A percentile compares a stretch with the other conserved stretches of the same genome.
phyloP scores from a whole-genome alignment of 2,329 filamentous ascomycete species.

The Trichoderma brevicompactum region DNA sequence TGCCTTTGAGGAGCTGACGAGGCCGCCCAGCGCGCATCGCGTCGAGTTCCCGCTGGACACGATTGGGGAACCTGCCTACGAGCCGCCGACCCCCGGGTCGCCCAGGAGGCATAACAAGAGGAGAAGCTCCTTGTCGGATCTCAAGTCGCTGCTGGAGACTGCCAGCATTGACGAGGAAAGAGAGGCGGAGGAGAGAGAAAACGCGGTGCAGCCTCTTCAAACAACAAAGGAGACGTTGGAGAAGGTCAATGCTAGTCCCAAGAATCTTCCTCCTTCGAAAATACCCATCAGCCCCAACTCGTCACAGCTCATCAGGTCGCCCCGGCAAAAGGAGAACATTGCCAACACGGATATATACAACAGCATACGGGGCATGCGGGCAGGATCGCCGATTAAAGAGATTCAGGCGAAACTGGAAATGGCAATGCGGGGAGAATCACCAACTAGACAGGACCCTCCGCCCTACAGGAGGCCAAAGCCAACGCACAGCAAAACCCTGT shows the following conservation, averaged over 20 bases:
- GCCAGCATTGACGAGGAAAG: constrained; percentile 53
- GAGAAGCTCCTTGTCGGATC: constrained; percentile 87
- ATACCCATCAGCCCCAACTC: constrained; percentile 56
- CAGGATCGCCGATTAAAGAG: constrained; percentile 28
- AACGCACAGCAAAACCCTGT: constrained; percentile 55
- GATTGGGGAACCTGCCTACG: constrained; percentile 60
- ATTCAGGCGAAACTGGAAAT: constrained; percentile 28
- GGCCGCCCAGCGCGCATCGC: constrained; percentile 62
- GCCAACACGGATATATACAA: constrained; percentile 33
- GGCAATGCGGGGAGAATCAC: constrained; percentile 31
- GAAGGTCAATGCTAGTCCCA: constrained; percentile 60
- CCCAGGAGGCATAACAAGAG: constrained; percentile 70
- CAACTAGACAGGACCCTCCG: constrained; percentile 33
- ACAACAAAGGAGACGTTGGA: constrained; percentile 59
- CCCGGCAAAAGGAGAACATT: constrained; percentile 54
- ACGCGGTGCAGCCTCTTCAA: constrained; percentile 53
- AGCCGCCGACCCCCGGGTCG: constrained; percentile 46
- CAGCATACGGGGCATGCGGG: constrained; percentile 25
- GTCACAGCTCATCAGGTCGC: constrained; percentile 45
- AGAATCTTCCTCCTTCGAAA: constrained; percentile 51
- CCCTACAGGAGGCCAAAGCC: constrained; percentile 33
- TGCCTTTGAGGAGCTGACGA: constrained; percentile 63
- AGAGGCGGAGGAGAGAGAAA: constrained; percentile 31
- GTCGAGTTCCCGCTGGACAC: constrained; percentile 61
- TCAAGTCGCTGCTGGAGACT: constrained; percentile 70